Percentiles rank a stretch among this genome's conserved stretches.
Conservation (phyloP, 495 filamentous ascomycete species). For the Entonaema liquescens region DNA sequence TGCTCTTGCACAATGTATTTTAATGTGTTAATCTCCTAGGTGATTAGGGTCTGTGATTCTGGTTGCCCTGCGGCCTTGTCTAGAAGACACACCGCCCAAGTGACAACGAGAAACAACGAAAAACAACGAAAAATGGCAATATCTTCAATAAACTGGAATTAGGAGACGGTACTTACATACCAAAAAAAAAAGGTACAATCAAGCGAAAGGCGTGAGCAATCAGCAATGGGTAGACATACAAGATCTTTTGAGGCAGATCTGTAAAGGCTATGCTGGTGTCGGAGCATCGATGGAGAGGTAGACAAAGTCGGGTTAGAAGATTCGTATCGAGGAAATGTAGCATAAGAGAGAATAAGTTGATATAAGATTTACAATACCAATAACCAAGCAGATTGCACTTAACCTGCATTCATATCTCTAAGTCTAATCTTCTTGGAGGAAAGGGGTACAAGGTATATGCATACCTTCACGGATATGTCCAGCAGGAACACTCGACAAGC, state of each 20-base stretch:
- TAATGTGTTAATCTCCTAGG: not conserved
- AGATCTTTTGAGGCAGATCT: conserved; percentile 41
- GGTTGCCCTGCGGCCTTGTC: not conserved
- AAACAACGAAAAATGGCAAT: not conserved
- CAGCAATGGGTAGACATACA: conserved; percentile 43
- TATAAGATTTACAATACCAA: not conserved
- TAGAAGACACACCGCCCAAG: no score
- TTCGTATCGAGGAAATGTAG: not conserved
- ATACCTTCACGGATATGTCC: not conserved
- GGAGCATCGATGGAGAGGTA: conserved; percentile 25
- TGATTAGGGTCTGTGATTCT: not conserved
- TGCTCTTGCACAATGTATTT: not conserved
- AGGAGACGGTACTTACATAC: conserved; percentile 32
- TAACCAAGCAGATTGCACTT: not conserved
- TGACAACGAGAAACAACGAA: no score
- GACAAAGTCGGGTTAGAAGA: conserved; percentile 11
- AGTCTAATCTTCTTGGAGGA: not conserved
- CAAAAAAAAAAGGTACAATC: conserved; percentile 37
- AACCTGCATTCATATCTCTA: not conserved
- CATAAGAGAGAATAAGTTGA: not conserved
- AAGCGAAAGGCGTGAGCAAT: conserved; percentile 39
- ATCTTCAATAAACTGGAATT: not conserved
- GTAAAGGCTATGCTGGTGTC: conserved; percentile 31
- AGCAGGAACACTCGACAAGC: not conserved
- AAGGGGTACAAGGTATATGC: not conserved